Evolutionary conservation across 352 stramenopile species (phyloP), one percentile per base, ranked within the genome.

Genomic region (Pseudoperonospora humuli): DNA sequence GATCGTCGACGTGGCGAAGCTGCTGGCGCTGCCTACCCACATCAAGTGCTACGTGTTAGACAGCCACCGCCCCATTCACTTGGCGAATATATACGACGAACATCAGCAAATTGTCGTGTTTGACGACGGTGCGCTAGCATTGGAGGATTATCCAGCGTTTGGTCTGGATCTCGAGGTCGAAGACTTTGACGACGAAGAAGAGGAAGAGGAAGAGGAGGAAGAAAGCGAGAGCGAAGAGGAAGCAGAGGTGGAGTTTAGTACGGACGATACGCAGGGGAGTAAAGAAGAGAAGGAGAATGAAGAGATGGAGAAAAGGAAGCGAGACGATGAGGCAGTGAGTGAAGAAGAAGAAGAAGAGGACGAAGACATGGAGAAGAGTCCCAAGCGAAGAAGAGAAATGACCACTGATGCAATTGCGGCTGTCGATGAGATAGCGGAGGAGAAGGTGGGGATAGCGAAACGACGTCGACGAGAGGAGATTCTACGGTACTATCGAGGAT

Each of bases 1-100:
- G 13, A 95, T 95, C 41, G 70, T 91, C 19, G 96, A 98, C 61
- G 66, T 98, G 5, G 70, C 77, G 15, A 69, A 79, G 58, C 57
- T 97, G 21, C 70, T 97, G 45, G 60, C 70, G 41, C 59, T 90
- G 15, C 69, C 76, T 15, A 39, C 54, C 9, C 43, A 68, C 25
- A 61, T 90, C 7, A 87, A 80, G 34, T 88, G 90, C 27, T 99
- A 98, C 70, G 84, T 99, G 6, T 75, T 98, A 35, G 95, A 99
- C 70, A 95, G 77, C 47, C 92, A 97, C 57, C 74, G 94, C 1
- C 95, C 95, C 7, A 86, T 98, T 34, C 94, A 99, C 67, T 78
- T 98, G 50, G 81, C 90, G 9, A 99, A 99, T 65, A 83, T 98
- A 19, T 95, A 98, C 67, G 73, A 92, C 29, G 50, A 69, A 17